These are phyloP conservation scores for Haplosporangium sp. DNA, from an alignment of 371 early-diverging fungal species.

Conservation along the genomic window DNA sequence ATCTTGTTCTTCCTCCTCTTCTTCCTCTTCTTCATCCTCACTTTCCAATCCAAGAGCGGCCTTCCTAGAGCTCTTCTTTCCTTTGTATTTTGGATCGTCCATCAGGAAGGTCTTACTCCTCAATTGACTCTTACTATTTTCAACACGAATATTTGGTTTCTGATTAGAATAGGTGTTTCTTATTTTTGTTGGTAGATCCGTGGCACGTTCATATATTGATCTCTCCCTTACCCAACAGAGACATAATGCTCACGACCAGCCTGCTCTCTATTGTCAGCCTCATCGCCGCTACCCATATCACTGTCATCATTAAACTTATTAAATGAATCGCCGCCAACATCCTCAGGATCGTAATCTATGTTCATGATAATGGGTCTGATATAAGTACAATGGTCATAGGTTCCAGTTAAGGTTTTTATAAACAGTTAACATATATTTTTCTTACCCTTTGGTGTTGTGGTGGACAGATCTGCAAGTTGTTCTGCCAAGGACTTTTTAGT, in stretches of 20 bases:
- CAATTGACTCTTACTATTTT: conserved; percentile 69
- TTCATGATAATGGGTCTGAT: background rate
- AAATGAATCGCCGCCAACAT: conserved; percentile 63
- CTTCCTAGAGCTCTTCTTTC: conserved; percentile 75
- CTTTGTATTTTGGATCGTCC: conserved; percentile 84
- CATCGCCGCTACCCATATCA: conserved; percentile 62
- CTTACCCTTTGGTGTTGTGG: conserved; percentile 76
- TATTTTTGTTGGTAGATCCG: background rate
- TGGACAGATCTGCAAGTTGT: conserved; percentile 76
- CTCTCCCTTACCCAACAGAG: conserved; percentile 65
- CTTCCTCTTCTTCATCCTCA: conserved; percentile 55
- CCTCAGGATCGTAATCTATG: conserved; percentile 74
- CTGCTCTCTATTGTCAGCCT: conserved; percentile 57
- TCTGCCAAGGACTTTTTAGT: conserved; percentile 71
- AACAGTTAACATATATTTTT: background rate
- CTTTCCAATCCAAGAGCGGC: conserved; percentile 66
- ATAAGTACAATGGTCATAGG: background rate
- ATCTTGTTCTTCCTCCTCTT: conserved; percentile 40
- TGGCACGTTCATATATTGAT: background rate
- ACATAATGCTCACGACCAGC: conserved; percentile 76
- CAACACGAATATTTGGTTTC: background rate
- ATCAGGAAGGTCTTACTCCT: conserved; percentile 72
- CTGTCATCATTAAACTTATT: conserved; percentile 59
- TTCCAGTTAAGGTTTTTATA: no score
- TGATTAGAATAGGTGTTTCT: background rate